Evolutionary conservation across 345 rosid species (phyloP), one percentile per base, ranked within the genome.

Genomic region (Murraya paniculata): DNA sequence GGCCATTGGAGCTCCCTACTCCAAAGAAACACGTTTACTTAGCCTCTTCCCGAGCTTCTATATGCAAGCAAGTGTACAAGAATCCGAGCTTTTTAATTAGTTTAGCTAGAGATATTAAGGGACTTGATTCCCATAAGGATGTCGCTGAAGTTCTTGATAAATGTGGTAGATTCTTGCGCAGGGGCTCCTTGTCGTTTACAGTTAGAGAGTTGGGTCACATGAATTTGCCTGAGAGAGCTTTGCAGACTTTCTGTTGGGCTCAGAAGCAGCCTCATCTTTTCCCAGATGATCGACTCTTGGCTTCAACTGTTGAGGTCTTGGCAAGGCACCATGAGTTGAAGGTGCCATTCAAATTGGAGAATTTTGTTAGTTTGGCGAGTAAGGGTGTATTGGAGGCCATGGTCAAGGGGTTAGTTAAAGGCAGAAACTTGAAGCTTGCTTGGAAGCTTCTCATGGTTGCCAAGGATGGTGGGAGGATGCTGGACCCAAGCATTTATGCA

Each of bases 181-280:
- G 92, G 81, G 95, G 97, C 18, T 93, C 96, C 0, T 83, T 95
- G 33, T 91, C 95, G 0, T 55, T 86, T 74, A 93, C 98, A 3
- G 86, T 93, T 77, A 82, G 91, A 50, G 99, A 95, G 64, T 79
- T 95, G 81, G 97, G 98, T 76, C 97, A 88, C 39, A 85, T 95
- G 95, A 88, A 87, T 74, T 81, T 93, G 41, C 97, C 97, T 41
- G 89, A 84, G 48, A 80, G 94, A 86, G 97, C 98, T 78, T 75
- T 93, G 68, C 97, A 95, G 80, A 89, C 96, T 9, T 89, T 89
- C 82, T 91, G 91, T 28, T 95, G 98, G 98, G 93, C 93, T 8
- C 90, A 90, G 81, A 89, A 87, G 69, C 93, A 88, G 68, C 79
- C 91, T 38, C 92, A 82, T 38, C 83, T 95, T 7, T 88, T 79